Base-by-base conservation (phyloP, 2,329 filamentous ascomycete species). In the Trichoderma endophyticum region DNA sequence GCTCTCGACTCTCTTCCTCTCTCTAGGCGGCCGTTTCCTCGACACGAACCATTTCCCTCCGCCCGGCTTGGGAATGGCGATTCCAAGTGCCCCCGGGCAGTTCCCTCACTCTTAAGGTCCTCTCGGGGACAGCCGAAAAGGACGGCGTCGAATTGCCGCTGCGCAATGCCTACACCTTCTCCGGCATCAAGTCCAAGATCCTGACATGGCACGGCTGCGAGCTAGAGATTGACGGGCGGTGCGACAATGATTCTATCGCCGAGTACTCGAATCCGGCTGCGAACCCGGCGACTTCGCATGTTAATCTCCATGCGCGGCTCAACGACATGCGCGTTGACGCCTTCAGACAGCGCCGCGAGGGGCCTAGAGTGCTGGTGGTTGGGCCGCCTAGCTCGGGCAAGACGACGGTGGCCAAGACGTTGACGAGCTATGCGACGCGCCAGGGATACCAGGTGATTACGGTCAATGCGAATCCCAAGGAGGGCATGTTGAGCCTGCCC, bases 61-160 rank as follows among this genome's bases (percentile, higher is more conserved):
- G 86, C 65, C 86, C 89, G 70, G 89, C 88, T 75, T 91, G 89
- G 77, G 93, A 95, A 86, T 95, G 92, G 90, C 89, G 93, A 65
- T 95, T 95, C 82, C 87, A 93, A 78, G 90, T 93, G 59, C 86
- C 90, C 12, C 81, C 84, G 73, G 82, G 79, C 74, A 81, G 82
- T 72, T 77, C 80, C 34, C 73, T 87, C 65, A 80, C 81, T 51
- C 78, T 88, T 62, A 86, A 94, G 84, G 86, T 98, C 30, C 83
- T 93, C 71, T 89, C 88, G 39, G 96, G 96, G 73, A 94, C 91
- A 1, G 96, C 95, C 63, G 96, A 99, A 82, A 90, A 97, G 78
- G 97, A 98, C 80, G 96, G 96, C 79, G 95, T 95, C 70, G 96
- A 99, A 83, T 91, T 99, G 57, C 94, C 94, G 12, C 87, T 89